Evolutionary conservation across 2,329 filamentous ascomycete genomes (phyloP).

Genomic region (Lecanosticta acicola): DNA sequence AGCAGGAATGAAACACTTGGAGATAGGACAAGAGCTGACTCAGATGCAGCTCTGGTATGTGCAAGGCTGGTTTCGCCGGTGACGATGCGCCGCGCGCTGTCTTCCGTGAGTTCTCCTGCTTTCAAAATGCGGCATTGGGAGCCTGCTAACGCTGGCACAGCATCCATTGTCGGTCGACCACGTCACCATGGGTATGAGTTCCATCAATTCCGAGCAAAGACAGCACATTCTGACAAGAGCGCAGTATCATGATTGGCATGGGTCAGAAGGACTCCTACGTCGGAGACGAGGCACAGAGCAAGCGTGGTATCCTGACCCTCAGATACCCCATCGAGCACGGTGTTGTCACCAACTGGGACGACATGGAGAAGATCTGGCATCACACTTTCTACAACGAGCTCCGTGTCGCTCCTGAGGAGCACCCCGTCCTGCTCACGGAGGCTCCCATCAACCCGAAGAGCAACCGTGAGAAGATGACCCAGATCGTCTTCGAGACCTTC

Average conservation of each 20-base stretch:
- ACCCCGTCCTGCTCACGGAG: constrained; percentile 98
- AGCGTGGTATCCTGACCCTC: constrained; percentile 99
- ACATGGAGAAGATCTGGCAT: constrained; percentile 99
- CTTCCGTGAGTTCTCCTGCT: constrained; percentile 78
- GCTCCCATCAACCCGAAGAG: constrained; percentile 99
- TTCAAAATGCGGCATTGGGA: constrained; percentile 23
- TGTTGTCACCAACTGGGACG: constrained; percentile 99
- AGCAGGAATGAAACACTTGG: constrained; percentile 1
- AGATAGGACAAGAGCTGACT: constrained; percentile 22
- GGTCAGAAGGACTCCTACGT: constrained; percentile 99
- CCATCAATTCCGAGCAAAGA: constrained; percentile 16
- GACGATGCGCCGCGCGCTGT: constrained; percentile 99
- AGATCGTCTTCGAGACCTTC: constrained; percentile 99
- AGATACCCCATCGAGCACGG: constrained; percentile 99
- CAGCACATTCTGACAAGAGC: constrained; percentile 36
- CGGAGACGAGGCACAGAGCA: constrained; percentile 99
- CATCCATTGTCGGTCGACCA: constrained; percentile 98
- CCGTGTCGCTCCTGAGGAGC: constrained; percentile 99
- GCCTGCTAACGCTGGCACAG: constrained; percentile 46
- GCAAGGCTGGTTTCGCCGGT: constrained; percentile 99
- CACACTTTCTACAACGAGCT: constrained; percentile 99
- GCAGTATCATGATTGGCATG: constrained; percentile 99
- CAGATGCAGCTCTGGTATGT: constrained; percentile 90
- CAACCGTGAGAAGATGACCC: constrained; percentile 99
- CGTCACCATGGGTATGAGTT: constrained; percentile 91